phyloP scores from a whole-genome alignment of 2,329 filamentous ascomycete species.

The Xylogone sp. region DNA sequence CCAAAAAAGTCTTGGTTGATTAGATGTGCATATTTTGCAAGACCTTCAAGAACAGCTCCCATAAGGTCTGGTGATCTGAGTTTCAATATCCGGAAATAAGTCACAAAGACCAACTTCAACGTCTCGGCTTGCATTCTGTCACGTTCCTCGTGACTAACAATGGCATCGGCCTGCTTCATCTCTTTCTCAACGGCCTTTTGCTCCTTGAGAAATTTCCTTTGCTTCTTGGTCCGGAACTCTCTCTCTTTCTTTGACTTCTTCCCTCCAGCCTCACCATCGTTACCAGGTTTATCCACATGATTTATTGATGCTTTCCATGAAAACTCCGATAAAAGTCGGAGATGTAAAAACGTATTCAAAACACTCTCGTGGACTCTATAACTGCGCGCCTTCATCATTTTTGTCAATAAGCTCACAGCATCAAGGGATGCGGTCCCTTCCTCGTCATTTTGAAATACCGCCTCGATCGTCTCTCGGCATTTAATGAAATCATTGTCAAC shows the following conservation, averaged over 20 bases:
- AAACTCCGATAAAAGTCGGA: conserved; percentile 86
- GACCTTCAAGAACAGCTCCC: conserved; percentile 93
- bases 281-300: conserved; percentile 58
- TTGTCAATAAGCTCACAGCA: conserved; percentile 76
- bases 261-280: conserved; percentile 34
- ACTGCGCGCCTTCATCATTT: conserved; percentile 90
- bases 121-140: conserved; percentile 95
- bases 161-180: conserved; percentile 86
- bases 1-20: conserved; percentile 99
- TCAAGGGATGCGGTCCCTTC: conserved; percentile 87
- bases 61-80: conserved; percentile 76
- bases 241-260: conserved; percentile 71
- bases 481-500: conserved; percentile 73
- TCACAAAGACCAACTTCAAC: conserved; percentile 89
- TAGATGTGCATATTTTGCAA: conserved; percentile 90
- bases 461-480: conserved; percentile 74
- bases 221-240: conserved; percentile 84
- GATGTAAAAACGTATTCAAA: conserved; percentile 84
- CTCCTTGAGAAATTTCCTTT: conserved; percentile 80
- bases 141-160: conserved; percentile 86
- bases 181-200: conserved; percentile 87
- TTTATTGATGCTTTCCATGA: conserved; percentile 78
- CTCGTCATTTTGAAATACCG: conserved; percentile 80
- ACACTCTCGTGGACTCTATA: conserved; percentile 82
- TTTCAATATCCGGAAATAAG: conserved; percentile 94